These are phyloP conservation scores for Fusarium siculi DNA, from an alignment of 2,329 filamentous ascomycete genomes.

Conservation along the genomic window DNA sequence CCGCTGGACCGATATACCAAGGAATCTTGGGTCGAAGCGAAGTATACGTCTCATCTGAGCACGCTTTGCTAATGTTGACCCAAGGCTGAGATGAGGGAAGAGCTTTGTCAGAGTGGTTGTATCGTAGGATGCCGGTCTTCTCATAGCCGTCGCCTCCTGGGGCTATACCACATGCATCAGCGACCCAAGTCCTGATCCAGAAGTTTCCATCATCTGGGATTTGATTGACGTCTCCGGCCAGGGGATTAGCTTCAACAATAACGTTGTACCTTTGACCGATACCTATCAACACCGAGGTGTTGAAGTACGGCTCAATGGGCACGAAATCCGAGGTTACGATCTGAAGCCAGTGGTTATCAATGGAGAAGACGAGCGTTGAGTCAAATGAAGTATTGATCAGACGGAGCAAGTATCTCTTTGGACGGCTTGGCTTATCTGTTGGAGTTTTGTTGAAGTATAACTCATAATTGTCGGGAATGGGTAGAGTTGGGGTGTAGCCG, in stretches of 20 bases:
- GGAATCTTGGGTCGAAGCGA: conserved; percentile 31
- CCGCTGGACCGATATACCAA: conserved; percentile 34
- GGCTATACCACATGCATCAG: not conserved
- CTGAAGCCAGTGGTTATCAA: conserved; percentile 38
- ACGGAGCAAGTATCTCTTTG: conserved; percentile 31
- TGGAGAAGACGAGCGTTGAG: conserved; percentile 37
- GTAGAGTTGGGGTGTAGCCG: conserved; percentile 5
- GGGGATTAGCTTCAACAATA: conserved; percentile 30
- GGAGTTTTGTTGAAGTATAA: conserved; percentile 34
- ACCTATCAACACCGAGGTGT: conserved; percentile 21
- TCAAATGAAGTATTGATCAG: conserved; percentile 39
- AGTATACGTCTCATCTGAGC: conserved; percentile 33
- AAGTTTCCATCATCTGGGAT: conserved; percentile 33
- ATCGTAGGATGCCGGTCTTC: conserved; percentile 28
- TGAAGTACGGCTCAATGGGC: conserved; percentile 31
- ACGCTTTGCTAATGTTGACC: conserved; percentile 14
- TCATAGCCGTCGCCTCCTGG: conserved; percentile 27
- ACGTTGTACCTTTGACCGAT: conserved; percentile 39
- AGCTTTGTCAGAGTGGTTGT: conserved; percentile 9
- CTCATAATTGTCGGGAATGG: conserved; percentile 14
- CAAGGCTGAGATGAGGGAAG: conserved; percentile 7
- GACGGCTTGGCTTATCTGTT: conserved; percentile 26
- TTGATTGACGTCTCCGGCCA: conserved; percentile 12
- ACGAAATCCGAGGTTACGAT: conserved; percentile 35
- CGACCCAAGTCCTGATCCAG: conserved; percentile 37